phyloP scores from a whole-genome alignment of 345 rosid species.

The Hibiscus trionum region DNA sequence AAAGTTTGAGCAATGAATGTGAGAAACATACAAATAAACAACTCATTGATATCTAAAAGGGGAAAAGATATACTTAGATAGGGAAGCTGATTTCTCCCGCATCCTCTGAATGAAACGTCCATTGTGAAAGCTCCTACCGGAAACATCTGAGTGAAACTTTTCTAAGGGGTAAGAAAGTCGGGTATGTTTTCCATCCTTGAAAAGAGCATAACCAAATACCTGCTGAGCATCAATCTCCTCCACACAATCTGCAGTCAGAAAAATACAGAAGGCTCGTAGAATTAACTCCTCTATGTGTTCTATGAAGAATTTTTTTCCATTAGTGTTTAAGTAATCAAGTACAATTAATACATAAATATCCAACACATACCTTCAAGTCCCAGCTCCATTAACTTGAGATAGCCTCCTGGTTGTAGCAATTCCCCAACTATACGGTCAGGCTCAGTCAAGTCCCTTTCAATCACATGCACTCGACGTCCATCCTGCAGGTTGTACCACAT shows the following conservation, averaged over 20 bases:
- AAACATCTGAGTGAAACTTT: constrained; percentile 36
- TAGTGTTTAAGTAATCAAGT: neutral
- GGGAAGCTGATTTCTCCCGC: constrained; percentile 41
- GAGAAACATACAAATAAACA: constrained; percentile 1
- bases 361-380: constrained; percentile 50
- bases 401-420: constrained; percentile 70
- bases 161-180: constrained; percentile 41
- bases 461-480: constrained; percentile 56
- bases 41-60: neutral
- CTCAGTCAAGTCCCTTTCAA: constrained; percentile 62
- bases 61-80: constrained; percentile 25
- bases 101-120: constrained; percentile 44
- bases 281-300: too few relatives aligned
- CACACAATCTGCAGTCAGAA: constrained; percentile 40
- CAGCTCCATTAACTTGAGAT: constrained; percentile 61
- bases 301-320: neutral
- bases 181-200: constrained; percentile 38
- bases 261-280: neutral
- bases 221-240: constrained; percentile 17
- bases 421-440: constrained; percentile 77
- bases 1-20: neutral
- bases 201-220: constrained; percentile 25
- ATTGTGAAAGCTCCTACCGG: constrained; percentile 16
- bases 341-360: neutral
- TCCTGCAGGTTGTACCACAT: constrained; percentile 34